Evolutionary conservation across 371 early-diverging fungal species (phyloP), one percentile per base, ranked within the genome.

Genomic region (Blakeslea trispora): DNA sequence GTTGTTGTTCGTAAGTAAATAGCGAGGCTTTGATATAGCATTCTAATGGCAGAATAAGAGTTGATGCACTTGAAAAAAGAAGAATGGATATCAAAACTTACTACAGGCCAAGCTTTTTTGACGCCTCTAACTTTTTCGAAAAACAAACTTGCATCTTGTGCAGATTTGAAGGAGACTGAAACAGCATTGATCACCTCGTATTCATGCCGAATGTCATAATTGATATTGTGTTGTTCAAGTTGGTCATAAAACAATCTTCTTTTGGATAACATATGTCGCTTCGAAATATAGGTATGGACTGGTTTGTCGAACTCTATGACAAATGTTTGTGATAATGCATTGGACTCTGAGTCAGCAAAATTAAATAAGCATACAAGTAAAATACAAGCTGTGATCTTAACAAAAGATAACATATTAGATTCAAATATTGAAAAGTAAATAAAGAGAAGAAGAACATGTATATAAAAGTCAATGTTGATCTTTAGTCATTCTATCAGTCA

Each of bases 71-170:
- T n/a, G 2, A 28, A 28, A 28, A 3, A 28, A 2, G n/a, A n/a
- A n/a, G n/a, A n/a, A n/a, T n/a, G n/a, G n/a, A n/a, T n/a, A 14
- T 13, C 24, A 7, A 24, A 37, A 19, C 48, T 47, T 68, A 77
- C 78, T 53, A 77, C 72, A 17, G 78, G 78, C 78, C 78, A 77
- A 34, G 68, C 60, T 28, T 64, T 58, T 44, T 70, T 68, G 5
- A 72, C 54, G 19, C 58, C 63, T n/a, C 41, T 42, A 8, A 61
- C 49, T n/a, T 59, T 59, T n/a, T 63, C 41, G 22, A 77, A 68
- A 52, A 71, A 74, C 1, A 47, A 35, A 14, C 50, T 22, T 0
- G 68, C 57, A 42, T 74, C 70, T 0, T 55, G 4, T 9, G 59
- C 42, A 14, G 68, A 58, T 21, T 66, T 61, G 31, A 77, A 74